These are phyloP conservation scores for Abrus pulchellus DNA, from an alignment of 306 rosid genomes.

Conservation along the genomic window DNA sequence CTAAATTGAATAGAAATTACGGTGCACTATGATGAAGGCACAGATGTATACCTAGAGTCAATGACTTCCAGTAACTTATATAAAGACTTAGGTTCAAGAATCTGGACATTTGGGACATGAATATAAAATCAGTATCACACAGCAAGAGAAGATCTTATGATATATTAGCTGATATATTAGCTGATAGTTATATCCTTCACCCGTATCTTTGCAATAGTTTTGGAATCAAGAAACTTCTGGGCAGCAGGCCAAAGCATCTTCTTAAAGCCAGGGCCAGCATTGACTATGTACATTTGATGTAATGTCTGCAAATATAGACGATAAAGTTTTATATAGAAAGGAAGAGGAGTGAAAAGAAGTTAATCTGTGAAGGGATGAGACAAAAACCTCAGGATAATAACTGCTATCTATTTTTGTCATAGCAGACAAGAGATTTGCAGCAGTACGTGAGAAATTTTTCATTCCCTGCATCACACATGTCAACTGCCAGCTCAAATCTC, in stretches of 20 bases:
- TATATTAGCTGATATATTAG: slow-evolving; percentile 44
- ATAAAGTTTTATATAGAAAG: slow-evolving; percentile 22
- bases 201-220: slow-evolving; percentile 90
- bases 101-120: slow-evolving; percentile 61
- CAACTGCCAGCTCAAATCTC: slow-evolving; percentile 37
- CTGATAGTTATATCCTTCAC: slow-evolving; percentile 54
- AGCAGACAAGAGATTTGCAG: slow-evolving; percentile 83
- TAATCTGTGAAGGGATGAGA: slow-evolving; percentile 34
- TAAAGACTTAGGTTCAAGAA: slow-evolving; percentile 77
- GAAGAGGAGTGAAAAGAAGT: slow-evolving; percentile 30
- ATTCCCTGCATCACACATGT: slow-evolving; percentile 75
- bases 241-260: slow-evolving; percentile 99
- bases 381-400: slow-evolving; percentile 94
- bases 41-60: slow-evolving; percentile 70
- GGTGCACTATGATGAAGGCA: slow-evolving; percentile 21
- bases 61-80: slow-evolving; percentile 78
- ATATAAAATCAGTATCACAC: slow-evolving; percentile 36
- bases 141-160: slow-evolving; percentile 23
- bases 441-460: slow-evolving; percentile 86
- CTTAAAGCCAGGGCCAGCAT: slow-evolving; percentile 96
- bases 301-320: slow-evolving; percentile 68
- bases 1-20: slow-evolving; percentile 22
- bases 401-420: slow-evolving; percentile 81
- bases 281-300: slow-evolving; percentile 89
- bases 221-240: slow-evolving; percentile 82